These are phyloP conservation scores for Scedosporium boydii DNA, from an alignment of 2,329 filamentous ascomycete genomes.

Conservation along the genomic window DNA sequence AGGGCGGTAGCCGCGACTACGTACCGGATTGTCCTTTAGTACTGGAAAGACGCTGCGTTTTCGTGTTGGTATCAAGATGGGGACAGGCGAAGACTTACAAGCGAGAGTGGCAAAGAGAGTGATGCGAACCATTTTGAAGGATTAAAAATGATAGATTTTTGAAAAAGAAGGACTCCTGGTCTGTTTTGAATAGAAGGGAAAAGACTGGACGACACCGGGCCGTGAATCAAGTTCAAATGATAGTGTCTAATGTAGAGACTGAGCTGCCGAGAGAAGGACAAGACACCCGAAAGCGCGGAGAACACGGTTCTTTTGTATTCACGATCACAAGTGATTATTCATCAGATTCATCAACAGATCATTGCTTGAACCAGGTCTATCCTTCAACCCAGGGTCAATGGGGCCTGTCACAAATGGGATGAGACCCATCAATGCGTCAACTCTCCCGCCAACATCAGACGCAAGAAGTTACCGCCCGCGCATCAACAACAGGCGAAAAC, in stretches of 20 bases:
- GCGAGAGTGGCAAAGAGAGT: slow-evolving; percentile 14
- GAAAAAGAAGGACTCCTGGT: slow-evolving; percentile 12
- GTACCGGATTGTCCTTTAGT: no score
- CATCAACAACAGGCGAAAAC: background rate
- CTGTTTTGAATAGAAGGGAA: slow-evolving; percentile 8
- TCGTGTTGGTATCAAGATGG: no score
- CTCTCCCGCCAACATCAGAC: slow-evolving; percentile 5
- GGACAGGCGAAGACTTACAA: no score
- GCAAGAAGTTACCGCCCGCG: slow-evolving; percentile 4
- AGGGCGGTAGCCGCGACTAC: slow-evolving; percentile 13
- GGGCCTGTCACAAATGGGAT: background rate
- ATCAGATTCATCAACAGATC: background rate
- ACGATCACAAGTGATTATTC: background rate
- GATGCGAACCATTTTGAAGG: slow-evolving; percentile 17
- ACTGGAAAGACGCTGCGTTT: no score
- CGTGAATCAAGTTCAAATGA: slow-evolving; percentile 1
- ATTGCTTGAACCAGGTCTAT: background rate
- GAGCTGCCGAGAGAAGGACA: background rate
- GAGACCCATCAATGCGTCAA: background rate
- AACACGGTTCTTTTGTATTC: background rate
- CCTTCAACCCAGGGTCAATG: background rate
- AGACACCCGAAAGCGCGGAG: background rate
- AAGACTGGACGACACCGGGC: slow-evolving; percentile 2
- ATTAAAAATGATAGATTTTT: background rate
- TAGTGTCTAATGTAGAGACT: background rate